Conservation (phyloP, 257 asterid genomes). For the Coffea canephora region DNA sequence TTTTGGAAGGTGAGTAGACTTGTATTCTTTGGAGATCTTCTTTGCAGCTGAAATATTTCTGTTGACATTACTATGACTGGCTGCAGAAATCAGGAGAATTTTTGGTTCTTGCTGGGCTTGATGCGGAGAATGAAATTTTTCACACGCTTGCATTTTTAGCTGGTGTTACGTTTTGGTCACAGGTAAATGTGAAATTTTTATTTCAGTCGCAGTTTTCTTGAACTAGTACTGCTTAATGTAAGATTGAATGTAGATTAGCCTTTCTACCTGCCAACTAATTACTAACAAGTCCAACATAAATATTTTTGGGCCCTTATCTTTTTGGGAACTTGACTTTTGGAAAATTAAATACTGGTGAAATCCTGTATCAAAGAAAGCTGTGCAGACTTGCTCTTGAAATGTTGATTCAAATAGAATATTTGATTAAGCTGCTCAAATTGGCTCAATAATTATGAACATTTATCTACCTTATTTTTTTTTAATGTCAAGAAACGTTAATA, state of each 20-base stretch:
- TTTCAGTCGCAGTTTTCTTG: not conserved
- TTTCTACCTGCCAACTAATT: not conserved
- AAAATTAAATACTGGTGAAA: not conserved
- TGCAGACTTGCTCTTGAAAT: not conserved
- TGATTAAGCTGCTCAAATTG: not conserved
- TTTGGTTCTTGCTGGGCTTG: conserved; percentile 58
- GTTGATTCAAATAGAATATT: not conserved
- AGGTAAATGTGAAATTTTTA: conserved; percentile 44
- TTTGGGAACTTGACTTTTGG: not conserved
- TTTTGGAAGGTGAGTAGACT: conserved; percentile 79
- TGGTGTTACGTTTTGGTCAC: conserved; percentile 92
- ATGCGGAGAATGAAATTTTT: conserved; percentile 74
- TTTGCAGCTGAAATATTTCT: not conserved
- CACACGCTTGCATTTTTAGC: conserved; percentile 91
- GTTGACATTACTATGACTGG: conserved; percentile 15
- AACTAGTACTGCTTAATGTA: not conserved
- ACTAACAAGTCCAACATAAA: not conserved
- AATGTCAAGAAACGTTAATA: not conserved
- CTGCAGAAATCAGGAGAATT: conserved; percentile 75
- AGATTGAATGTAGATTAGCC: not conserved
- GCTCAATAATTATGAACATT: not conserved
- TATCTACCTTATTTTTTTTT: not conserved
- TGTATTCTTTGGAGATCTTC: conserved; percentile 8
- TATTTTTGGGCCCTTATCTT: not conserved
- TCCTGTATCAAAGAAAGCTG: not conserved